These are phyloP conservation scores for Tuber umbilicatum DNA, from an alignment of 495 filamentous ascomycete species.

Conservation along the genomic window DNA sequence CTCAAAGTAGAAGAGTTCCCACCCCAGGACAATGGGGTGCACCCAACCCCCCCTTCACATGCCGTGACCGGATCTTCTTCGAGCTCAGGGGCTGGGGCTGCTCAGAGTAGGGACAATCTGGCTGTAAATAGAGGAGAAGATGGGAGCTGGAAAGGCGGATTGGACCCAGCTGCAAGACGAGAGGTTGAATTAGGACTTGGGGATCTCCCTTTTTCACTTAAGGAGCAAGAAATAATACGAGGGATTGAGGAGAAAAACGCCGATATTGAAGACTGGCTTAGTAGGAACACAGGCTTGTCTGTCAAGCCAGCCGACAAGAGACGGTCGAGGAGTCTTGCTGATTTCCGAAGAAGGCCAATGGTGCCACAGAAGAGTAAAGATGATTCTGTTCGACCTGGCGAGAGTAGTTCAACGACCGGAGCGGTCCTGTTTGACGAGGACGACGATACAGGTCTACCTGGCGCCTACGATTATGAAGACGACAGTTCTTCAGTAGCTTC, in stretches of 20 bases:
- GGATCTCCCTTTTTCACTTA: conserved; percentile 32
- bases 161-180: conserved; percentile 23
- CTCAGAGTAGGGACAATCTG: background rate
- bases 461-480: conserved; percentile 29
- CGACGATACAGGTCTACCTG: conserved; percentile 4
- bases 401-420: conserved; percentile 3
- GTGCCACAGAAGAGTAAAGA: conserved; percentile 8
- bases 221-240: conserved; percentile 28
- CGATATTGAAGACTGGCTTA: conserved; percentile 39
- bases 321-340: conserved; percentile 34
- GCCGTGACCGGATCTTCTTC: conserved; percentile 14
- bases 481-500: conserved; percentile 35
- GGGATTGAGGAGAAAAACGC: conserved; percentile 25
- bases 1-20: conserved; percentile 37
- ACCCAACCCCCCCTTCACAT: conserved; percentile 18
- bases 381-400: conserved; percentile 5
- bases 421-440: conserved; percentile 6
- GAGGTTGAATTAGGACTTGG: conserved; percentile 7
- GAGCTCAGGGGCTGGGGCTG: conserved; percentile 11
- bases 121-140: conserved; percentile 29
- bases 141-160: conserved; percentile 30
- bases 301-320: conserved; percentile 19
- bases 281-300: conserved; percentile 15
- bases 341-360: conserved; percentile 15
- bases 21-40: conserved; percentile 19